These are phyloP conservation scores for Diaporthe sp. DNA, from an alignment of 2,329 filamentous ascomycete genomes.

Conservation along the genomic window DNA sequence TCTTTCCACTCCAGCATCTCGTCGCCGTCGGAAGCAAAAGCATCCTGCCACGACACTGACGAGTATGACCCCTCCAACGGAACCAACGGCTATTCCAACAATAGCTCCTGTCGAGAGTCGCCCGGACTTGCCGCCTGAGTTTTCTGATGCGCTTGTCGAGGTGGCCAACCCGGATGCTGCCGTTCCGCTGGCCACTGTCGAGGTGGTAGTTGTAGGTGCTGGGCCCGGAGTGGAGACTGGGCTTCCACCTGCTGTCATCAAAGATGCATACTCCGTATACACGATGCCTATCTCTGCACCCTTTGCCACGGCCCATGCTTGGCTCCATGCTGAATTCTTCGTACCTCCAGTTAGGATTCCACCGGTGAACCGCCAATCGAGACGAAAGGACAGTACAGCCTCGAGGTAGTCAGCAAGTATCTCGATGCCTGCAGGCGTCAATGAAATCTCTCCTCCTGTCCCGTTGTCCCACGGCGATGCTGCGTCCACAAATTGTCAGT, in stretches of 20 bases:
- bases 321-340: neutral
- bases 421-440: neutral
- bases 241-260: neutral
- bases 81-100: constrained; percentile 61
- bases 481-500: neutral
- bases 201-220: neutral
- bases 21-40: constrained; percentile 53
- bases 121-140: neutral
- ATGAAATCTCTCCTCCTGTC: neutral
- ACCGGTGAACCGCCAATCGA: neutral
- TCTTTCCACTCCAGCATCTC: neutral
- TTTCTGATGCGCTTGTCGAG: neutral
- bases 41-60: constrained; percentile 57
- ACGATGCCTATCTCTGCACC: neutral
- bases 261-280: no score
- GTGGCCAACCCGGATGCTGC: neutral
- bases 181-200: no score
- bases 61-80: constrained; percentile 54
- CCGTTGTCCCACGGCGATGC: neutral
- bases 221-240: neutral
- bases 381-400: neutral
- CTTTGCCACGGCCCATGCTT: neutral
- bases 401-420: neutral
- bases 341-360: neutral
- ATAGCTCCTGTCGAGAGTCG: constrained; percentile 58